These are phyloP conservation scores for Yamadazyma sp. DNA, from an alignment of 805 yeast genomes.

Conservation along the genomic window DNA sequence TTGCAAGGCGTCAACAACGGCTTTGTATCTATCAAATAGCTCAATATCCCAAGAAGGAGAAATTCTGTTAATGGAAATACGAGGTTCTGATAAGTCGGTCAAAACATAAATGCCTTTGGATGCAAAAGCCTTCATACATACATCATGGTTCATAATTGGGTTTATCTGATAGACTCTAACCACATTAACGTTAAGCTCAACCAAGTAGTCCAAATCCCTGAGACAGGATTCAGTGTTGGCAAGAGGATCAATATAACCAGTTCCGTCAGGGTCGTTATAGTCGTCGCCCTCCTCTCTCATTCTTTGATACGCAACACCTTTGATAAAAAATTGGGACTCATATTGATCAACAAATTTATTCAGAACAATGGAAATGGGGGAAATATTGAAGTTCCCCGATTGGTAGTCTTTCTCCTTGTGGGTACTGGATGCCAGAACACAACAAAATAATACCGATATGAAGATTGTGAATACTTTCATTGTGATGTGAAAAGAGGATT, in stretches of 20 bases:
- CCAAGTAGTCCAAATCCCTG: constrained; percentile 80
- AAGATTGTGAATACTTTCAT: not conserved
- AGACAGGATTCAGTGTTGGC: constrained; percentile 68
- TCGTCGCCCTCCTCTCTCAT: constrained; percentile 47
- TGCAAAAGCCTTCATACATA: constrained; percentile 67
- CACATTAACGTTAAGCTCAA: constrained; percentile 68
- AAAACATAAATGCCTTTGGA: constrained; percentile 36
- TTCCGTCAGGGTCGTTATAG: constrained; percentile 19
- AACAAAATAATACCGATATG: not conserved
- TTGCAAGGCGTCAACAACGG: constrained; percentile 34
- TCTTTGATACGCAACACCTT: constrained; percentile 87
- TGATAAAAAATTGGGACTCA: constrained; percentile 82
- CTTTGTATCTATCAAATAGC: constrained; percentile 27
- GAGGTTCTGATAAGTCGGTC: constrained; percentile 39
- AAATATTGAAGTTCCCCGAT: too few relatives aligned
- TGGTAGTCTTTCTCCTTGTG: too few relatives aligned
- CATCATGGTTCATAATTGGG: constrained; percentile 67
- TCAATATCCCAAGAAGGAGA: constrained; percentile 37
- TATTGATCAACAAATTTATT: constrained; percentile 73
- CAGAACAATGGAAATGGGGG: not conserved
- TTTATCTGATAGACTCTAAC: constrained; percentile 86
- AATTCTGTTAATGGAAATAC: constrained; percentile 31
- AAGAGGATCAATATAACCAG: constrained; percentile 67
- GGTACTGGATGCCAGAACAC: too few relatives aligned
- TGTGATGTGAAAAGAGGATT: not conserved